phyloP scores from a whole-genome alignment of 805 yeast genomes.

The Phaffomyces opuntiae region DNA sequence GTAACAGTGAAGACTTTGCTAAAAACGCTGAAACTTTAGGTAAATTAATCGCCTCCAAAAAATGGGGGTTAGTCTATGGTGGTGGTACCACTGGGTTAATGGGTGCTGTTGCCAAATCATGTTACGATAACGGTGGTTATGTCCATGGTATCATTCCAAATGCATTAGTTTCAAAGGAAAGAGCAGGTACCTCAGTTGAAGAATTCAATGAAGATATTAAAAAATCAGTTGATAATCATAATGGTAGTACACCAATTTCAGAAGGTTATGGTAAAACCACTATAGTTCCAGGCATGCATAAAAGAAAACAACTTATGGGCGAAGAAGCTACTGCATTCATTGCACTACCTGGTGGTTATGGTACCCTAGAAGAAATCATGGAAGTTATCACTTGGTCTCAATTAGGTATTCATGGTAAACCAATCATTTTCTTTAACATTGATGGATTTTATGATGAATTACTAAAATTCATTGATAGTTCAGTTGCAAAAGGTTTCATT shows the following conservation, averaged over 20 bases:
- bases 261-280: constrained; percentile 66
- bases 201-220: constrained; percentile 42
- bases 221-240: constrained; percentile 51
- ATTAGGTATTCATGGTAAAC: constrained; percentile 77
- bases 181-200: constrained; percentile 28
- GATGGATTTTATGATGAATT: constrained; percentile 76
- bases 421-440: constrained; percentile 70
- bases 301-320: constrained; percentile 82
- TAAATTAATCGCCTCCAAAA: constrained; percentile 41
- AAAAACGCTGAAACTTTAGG: constrained; percentile 58
- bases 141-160: constrained; percentile 87
- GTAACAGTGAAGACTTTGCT: constrained; percentile 44
- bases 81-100: constrained; percentile 85
- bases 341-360: constrained; percentile 90
- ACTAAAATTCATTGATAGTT: constrained; percentile 49
- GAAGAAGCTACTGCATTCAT: constrained; percentile 79
- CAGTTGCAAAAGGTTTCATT: constrained; percentile 63
- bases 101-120: constrained; percentile 68
- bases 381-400: constrained; percentile 91
- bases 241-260: constrained; percentile 55
- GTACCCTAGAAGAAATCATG: constrained; percentile 83
- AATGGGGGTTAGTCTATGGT: constrained; percentile 80
- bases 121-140: constrained; percentile 41
- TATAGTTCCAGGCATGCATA: constrained; percentile 83
- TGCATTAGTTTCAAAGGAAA: constrained; percentile 69